Evolutionary conservation across 345 rosid genomes (phyloP), one percentile per base, ranked within the genome.

Genomic region (Eucalyptus pumila): DNA sequence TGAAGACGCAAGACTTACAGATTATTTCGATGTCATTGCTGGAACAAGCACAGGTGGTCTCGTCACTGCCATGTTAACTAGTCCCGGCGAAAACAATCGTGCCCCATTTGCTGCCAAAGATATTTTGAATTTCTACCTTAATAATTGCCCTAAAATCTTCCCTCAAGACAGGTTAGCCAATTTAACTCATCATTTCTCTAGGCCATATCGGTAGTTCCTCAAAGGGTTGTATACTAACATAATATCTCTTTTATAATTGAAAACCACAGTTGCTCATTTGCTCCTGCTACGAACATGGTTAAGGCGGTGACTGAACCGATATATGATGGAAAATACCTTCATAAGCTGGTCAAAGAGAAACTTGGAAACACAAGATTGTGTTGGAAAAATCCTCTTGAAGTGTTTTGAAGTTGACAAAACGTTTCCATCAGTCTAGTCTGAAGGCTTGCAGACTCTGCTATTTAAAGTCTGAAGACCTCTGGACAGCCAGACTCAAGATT

Each of bases 1-100:
- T 11, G 87, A 88, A n/a, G 90, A 87, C 5, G 93, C 92, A 81
- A 91, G 94, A 88, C 62, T 93, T 2, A 91, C 90, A 9, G 93
- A 92, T 76, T 92, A 92, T 58, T 92, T 92, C 19, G 92, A 92
- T 62, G 92, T 91, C 50, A 52, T 52, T 52, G 56, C 93, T 1
- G 92, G 93, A 56, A 91, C 94, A 11, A 90, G 94, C 92, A 93
- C 94, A 1, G 94, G 94, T 3, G 94, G 93, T 15, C 93, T 92
- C 2, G 92, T 93, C 19, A 87, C 94, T 4, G 92, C 92, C 88
- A 93, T 92, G 94, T 80, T 93, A 37, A 87, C 94, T 4, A 56
- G 91, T 19, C 94, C 92, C 8, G n/a, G 89, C 23, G 91, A 92
- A 13, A 60, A 87, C 12, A 91, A 91, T 40, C 91, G 93, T 8